These are phyloP conservation scores for Chlorella vulgaris DNA, from an alignment of 139 green algal species.

Conservation along the genomic window DNA sequence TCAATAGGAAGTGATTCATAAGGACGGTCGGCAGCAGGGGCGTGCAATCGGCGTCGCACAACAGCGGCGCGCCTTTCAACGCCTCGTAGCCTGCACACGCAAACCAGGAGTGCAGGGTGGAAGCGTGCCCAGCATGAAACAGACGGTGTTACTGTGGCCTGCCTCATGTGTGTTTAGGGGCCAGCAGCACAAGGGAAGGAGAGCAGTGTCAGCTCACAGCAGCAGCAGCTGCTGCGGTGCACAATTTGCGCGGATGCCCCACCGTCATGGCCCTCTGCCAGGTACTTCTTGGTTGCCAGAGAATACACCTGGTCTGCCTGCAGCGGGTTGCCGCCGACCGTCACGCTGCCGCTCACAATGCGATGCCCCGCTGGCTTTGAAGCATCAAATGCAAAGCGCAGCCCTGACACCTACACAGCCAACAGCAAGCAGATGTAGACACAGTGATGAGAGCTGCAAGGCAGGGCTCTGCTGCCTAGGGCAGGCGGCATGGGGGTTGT, in stretches of 20 bases:
- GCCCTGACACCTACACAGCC: slow-evolving; percentile 44
- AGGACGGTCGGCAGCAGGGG: slow-evolving; percentile 22
- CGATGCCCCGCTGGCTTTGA: slow-evolving; percentile 37
- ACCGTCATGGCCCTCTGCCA: slow-evolving; percentile 70
- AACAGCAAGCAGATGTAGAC: not conserved
- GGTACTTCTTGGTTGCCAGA: slow-evolving; percentile 66
- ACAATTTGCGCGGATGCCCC: too few species aligned
- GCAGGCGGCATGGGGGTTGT: too few species aligned
- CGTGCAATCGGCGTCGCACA: slow-evolving; percentile 13
- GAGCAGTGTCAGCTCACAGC: too few species aligned
- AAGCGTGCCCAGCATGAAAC: too few species aligned
- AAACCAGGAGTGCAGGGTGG: too few species aligned
- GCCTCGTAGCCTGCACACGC: not conserved
- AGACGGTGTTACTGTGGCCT: too few species aligned
- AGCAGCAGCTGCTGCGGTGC: too few species aligned
- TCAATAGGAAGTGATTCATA: slow-evolving; percentile 23
- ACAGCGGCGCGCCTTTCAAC: not conserved
- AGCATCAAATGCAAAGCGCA: slow-evolving; percentile 68
- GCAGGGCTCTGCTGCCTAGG: too few species aligned
- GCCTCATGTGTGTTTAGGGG: too few species aligned
- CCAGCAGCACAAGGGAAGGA: too few species aligned
- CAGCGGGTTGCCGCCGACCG: slow-evolving; percentile 44
- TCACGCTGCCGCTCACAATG: slow-evolving; percentile 54
- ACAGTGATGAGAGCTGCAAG: too few species aligned
- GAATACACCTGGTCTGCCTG: slow-evolving; percentile 19